These are phyloP conservation scores for Ceratocystis harringtonii DNA, from an alignment of 2,329 filamentous ascomycete genomes.

Conservation along the genomic window DNA sequence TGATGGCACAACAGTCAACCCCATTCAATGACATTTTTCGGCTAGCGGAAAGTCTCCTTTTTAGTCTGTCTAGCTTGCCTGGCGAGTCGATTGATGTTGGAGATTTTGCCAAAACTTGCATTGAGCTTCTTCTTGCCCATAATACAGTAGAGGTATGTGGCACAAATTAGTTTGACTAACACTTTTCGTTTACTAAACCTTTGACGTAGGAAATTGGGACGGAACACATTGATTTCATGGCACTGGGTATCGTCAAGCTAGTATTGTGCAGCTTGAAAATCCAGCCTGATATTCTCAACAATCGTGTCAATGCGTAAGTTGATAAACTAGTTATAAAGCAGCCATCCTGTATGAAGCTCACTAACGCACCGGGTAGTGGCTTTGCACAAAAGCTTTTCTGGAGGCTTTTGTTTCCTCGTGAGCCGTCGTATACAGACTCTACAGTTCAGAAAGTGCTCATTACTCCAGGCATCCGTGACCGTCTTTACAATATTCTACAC, in stretches of 20 bases:
- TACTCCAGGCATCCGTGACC: neutral
- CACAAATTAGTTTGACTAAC: too few relatives aligned
- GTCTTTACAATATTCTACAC: neutral
- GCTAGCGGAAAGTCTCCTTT: neutral
- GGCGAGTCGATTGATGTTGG: neutral
- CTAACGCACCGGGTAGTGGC: constrained; percentile 19
- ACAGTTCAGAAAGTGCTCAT: constrained; percentile 21
- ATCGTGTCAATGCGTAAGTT: neutral
- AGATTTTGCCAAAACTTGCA: neutral
- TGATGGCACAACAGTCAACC: constrained; percentile 22
- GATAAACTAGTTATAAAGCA: neutral
- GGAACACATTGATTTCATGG: neutral
- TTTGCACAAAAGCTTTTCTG: constrained; percentile 37
- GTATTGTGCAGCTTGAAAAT: constrained; percentile 1
- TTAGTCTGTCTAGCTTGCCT: neutral
- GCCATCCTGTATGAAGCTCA: neutral
- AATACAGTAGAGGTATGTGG: neutral
- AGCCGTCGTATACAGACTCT: constrained; percentile 23
- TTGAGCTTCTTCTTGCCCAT: neutral
- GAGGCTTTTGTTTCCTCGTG: constrained; percentile 49
- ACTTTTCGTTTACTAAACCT: neutral
- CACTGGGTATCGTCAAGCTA: neutral
- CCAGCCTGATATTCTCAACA: neutral
- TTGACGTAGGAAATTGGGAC: neutral
- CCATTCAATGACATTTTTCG: constrained; percentile 24